Conservation (phyloP, 805 yeast species). For the Peterozyma toletana region DNA sequence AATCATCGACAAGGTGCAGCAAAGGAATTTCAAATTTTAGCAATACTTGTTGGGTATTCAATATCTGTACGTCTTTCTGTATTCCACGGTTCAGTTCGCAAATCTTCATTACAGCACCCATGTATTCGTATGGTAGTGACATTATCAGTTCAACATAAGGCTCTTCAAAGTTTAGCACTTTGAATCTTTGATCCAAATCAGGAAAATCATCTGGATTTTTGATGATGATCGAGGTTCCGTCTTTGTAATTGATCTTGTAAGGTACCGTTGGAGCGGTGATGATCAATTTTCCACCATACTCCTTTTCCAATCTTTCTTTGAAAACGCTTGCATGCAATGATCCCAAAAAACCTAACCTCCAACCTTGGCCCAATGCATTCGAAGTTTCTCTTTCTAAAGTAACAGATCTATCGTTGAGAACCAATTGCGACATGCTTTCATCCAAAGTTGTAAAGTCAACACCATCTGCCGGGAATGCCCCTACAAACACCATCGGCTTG, state of each 20-base stretch:
- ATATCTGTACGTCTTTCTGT: conserved; percentile 71
- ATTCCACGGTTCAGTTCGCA: conserved; percentile 82
- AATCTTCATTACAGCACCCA: conserved; percentile 79
- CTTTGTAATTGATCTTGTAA: conserved; percentile 62
- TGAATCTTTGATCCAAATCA: conserved; percentile 35
- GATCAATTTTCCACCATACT: conserved; percentile 87
- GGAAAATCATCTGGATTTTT: conserved; percentile 95
- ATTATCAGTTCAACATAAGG: conserved; percentile 88
- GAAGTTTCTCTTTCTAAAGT: conserved; percentile 86
- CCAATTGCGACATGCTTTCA: conserved; percentile 82
- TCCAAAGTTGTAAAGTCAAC: conserved; percentile 82
- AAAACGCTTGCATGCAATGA: conserved; percentile 94
- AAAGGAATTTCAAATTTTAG: conserved; percentile 78
- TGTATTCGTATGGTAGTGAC: conserved; percentile 84
- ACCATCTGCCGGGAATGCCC: conserved; percentile 96
- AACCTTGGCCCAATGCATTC: conserved; percentile 92
- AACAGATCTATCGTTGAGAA: conserved; percentile 88
- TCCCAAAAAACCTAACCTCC: conserved; percentile 95
- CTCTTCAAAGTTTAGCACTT: conserved; percentile 53
- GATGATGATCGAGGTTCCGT: conserved; percentile 58
- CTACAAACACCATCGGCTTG: conserved; percentile 97
- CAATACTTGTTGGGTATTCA: conserved; percentile 75
- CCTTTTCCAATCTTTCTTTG: conserved; percentile 85
- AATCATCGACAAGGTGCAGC: conserved; percentile 88
- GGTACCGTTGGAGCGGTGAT: conserved; percentile 97